Evolutionary conservation across 1,284 basidiomycete species (phyloP).

Genomic region (Cystobasidiaceae sp.): DNA sequence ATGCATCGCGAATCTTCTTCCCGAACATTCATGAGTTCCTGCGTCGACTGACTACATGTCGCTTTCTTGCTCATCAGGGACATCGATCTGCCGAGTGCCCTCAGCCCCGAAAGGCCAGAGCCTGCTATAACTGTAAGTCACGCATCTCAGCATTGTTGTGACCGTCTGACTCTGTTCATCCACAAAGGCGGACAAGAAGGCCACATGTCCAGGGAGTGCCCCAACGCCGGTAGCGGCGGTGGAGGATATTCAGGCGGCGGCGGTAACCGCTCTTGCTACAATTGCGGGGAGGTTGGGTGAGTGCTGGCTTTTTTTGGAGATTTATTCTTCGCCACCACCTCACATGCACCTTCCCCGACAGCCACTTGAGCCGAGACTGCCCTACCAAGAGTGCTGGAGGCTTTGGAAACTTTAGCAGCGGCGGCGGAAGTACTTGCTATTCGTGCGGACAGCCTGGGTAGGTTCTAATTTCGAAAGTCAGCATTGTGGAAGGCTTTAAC

Average conservation of each 20-base stretch:
- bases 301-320: no score
- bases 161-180: neutral
- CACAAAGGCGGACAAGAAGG: constrained; percentile 28
- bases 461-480: constrained; percentile 49
- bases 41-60: no score
- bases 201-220: constrained; percentile 25
- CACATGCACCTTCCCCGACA: neutral
- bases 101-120: constrained; percentile 29
- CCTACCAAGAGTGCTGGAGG: constrained; percentile 41
- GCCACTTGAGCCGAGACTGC: constrained; percentile 13
- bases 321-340: constrained; percentile 13
- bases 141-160: neutral
- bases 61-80: neutral
- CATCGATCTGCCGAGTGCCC: constrained; percentile 29
- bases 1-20: no score
- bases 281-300: constrained; percentile 76
- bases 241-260: no score
- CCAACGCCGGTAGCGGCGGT: no score
- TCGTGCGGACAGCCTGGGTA: constrained; percentile 86
- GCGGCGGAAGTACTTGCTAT: constrained; percentile 53
- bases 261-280: constrained; percentile 63
- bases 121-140: constrained; percentile 3
- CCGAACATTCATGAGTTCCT: no score
- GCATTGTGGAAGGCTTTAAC: neutral
- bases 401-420: neutral